These are phyloP conservation scores for Basidiobolus meristosporus DNA, from an alignment of 371 early-diverging fungal genomes.

Conservation along the genomic window DNA sequence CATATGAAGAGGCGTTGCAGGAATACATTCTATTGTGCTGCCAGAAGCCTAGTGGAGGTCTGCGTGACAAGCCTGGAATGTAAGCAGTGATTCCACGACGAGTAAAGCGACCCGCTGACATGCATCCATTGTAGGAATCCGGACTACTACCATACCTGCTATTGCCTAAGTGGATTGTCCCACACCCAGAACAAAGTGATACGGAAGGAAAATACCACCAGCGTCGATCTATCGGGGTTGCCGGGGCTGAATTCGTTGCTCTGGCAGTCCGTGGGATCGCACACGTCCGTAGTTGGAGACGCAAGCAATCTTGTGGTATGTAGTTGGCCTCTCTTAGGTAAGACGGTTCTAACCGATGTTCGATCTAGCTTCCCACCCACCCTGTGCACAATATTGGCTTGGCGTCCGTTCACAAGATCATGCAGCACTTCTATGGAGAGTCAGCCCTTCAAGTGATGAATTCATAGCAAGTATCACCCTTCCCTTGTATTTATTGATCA, in stretches of 20 bases:
- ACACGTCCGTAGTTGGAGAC: constrained; percentile 21
- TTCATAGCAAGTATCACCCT: too few species aligned
- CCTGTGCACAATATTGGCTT: constrained; percentile 14
- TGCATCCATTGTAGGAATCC: constrained; percentile 17
- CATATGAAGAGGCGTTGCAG: constrained; percentile 45
- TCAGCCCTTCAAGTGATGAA: too few species aligned
- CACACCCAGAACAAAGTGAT: constrained; percentile 15
- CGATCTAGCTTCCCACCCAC: constrained; percentile 6
- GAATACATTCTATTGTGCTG: constrained; percentile 75
- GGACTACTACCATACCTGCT: constrained; percentile 93
- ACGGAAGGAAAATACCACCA: not conserved
- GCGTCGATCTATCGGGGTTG: constrained; percentile 3
- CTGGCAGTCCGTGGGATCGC: constrained; percentile 13
- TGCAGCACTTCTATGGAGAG: too few species aligned
- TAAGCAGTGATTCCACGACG: constrained; percentile 7
- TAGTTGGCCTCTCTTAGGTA: constrained; percentile 1
- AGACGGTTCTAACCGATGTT: not conserved
- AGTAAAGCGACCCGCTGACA: not conserved
- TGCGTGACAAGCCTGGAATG: constrained; percentile 85
- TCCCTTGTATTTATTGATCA: too few species aligned
- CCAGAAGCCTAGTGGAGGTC: constrained; percentile 62
- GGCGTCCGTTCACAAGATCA: too few species aligned
- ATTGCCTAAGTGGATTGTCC: constrained; percentile 76
- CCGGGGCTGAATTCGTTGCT: constrained; percentile 11
- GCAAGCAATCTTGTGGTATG: constrained; percentile 27